These are phyloP conservation scores for Pichia sorboxylosa DNA, from an alignment of 1,139 yeast species.

Conservation along the genomic window DNA sequence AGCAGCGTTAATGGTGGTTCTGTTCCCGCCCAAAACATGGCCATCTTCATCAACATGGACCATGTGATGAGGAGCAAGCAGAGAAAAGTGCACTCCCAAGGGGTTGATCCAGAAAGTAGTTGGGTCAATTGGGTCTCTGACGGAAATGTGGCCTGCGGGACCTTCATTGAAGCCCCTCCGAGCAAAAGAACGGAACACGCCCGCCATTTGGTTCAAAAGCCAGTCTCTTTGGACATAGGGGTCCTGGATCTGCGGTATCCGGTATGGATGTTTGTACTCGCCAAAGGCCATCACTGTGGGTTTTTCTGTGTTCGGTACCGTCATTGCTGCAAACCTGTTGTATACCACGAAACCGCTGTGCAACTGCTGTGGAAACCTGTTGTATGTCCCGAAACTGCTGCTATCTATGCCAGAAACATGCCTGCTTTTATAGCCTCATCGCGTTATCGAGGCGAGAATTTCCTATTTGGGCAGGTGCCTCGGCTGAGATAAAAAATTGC, in stretches of 20 bases:
- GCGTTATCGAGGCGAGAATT: too few species aligned
- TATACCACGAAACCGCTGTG: too few species aligned
- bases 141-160: constrained; percentile 65
- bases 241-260: constrained; percentile 36
- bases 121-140: constrained; percentile 60
- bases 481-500: too few species aligned
- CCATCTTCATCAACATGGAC: constrained; percentile 64
- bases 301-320: too few species aligned
- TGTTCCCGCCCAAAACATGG: constrained; percentile 34
- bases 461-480: too few species aligned
- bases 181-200: constrained; percentile 64
- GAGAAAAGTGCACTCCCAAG: constrained; percentile 54
- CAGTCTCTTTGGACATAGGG: constrained; percentile 41
- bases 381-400: too few species aligned
- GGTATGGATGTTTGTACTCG: constrained; percentile 5
- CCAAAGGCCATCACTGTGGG: constrained; percentile 39
- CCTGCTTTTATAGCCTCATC: too few species aligned
- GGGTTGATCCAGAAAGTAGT: constrained; percentile 71
- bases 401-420: too few species aligned
- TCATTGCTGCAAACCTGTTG: too few species aligned
- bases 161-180: constrained; percentile 62
- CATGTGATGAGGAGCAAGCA: constrained; percentile 56
- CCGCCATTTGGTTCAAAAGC: constrained; percentile 64
- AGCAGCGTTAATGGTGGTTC: constrained; percentile 55
- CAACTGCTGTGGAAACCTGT: too few species aligned